phyloP scores from a whole-genome alignment of 2,329 filamentous ascomycete species.

The Colletotrichum lentis region DNA sequence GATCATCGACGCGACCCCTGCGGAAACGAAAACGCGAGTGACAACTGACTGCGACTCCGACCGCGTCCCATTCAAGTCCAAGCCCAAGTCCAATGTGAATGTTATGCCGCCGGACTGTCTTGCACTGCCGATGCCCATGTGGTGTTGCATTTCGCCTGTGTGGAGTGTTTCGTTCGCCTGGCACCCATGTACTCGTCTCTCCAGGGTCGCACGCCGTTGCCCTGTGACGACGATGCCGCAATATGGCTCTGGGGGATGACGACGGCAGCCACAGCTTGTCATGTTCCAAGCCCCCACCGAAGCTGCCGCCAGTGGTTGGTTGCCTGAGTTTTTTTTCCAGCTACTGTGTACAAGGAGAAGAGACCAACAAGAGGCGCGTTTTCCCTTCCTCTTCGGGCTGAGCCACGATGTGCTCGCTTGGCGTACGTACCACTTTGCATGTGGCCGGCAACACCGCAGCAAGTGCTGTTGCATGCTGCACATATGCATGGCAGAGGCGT shows the following conservation, averaged over 20 bases:
- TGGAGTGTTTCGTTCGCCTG: neutral
- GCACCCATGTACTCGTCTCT: slow-evolving; percentile 17
- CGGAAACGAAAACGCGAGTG: neutral
- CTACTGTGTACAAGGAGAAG: neutral
- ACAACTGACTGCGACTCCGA: neutral
- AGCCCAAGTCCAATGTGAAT: neutral
- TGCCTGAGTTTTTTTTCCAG: no score
- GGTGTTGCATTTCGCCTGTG: slow-evolving; percentile 14
- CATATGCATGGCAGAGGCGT: slow-evolving; percentile 17
- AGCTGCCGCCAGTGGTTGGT: no score
- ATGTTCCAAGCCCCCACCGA: slow-evolving; percentile 6
- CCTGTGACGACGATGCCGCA: slow-evolving; percentile 27
- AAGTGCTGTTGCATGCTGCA: slow-evolving; percentile 6
- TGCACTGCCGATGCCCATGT: slow-evolving; percentile 7
- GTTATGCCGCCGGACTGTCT: slow-evolving; percentile 4
- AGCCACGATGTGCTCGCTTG: slow-evolving; percentile 31
- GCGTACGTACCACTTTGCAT: slow-evolving; percentile 26
- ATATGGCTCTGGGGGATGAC: slow-evolving; percentile 22
- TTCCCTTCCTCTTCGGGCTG: neutral
- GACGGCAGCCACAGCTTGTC: slow-evolving; percentile 30
- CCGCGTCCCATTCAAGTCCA: slow-evolving; percentile 10
- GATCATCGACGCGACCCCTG: slow-evolving; percentile 17
- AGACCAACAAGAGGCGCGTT: neutral
- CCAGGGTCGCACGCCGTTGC: slow-evolving; percentile 4
- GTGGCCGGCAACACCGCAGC: slow-evolving; percentile 2